These are phyloP conservation scores for Amanita exitialis DNA, from an alignment of 768 basidiomycete genomes.

Conservation along the genomic window DNA sequence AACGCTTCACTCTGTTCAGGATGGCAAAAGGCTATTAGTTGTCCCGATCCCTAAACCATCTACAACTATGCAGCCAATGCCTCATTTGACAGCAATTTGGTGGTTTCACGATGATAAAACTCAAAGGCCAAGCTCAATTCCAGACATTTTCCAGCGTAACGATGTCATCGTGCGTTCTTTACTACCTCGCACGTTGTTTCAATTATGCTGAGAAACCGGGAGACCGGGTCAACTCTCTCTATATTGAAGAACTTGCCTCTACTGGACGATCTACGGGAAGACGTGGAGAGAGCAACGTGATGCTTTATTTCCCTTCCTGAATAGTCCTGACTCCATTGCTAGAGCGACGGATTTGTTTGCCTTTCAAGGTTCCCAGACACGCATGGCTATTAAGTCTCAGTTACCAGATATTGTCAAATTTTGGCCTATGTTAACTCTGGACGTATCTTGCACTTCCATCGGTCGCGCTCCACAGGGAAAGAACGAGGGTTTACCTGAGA, in stretches of 20 bases:
- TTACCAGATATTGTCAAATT: conserved; percentile 49
- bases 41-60: conserved; percentile 25
- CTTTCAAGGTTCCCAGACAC: conserved; percentile 61
- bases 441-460: conserved; percentile 53
- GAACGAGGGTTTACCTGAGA: conserved; percentile 27
- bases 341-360: conserved; percentile 77
- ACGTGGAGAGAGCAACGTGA: conserved; percentile 57
- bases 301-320: conserved; percentile 14
- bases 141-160: conserved; percentile 68
- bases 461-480: conserved; percentile 28
- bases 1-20: conserved; percentile 69
- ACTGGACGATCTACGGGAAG: conserved; percentile 60
- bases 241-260: conserved; percentile 60
- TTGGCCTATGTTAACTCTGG: conserved; percentile 60
- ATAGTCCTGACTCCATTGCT: conserved; percentile 12
- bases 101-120: conserved; percentile 54
- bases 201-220: conserved; percentile 10
- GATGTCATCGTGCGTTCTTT: conserved; percentile 43
- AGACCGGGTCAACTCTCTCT: conserved; percentile 76
- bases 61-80: conserved; percentile 10
- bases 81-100: conserved; percentile 47
- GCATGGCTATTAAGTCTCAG: conserved; percentile 27
- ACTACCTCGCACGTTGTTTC: background rate
- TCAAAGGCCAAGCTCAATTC: conserved; percentile 33
- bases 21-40: conserved; percentile 48